Percentiles rank a stretch among this genome's conserved stretches.
Evolutionary conservation across 192 early-diverging fungal genomes (phyloP).

Genomic region (Cladochytrium replicatum): DNA sequence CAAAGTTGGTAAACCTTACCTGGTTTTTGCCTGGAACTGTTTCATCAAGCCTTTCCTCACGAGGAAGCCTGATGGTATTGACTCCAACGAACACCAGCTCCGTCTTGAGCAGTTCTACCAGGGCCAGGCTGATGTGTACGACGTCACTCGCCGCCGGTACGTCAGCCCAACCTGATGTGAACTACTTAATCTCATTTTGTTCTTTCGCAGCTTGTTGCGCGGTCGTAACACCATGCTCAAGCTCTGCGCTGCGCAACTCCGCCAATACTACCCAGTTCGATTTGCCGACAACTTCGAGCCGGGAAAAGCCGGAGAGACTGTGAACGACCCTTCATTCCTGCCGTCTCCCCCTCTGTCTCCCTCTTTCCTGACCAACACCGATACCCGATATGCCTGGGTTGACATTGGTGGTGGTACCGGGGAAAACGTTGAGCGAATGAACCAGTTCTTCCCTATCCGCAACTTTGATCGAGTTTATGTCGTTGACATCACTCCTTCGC

Average conservation of each 20-base stretch:
- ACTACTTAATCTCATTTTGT: constrained; percentile 8
- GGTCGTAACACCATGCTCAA: constrained; percentile 72
- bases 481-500: constrained; percentile 71
- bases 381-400: constrained; percentile 39
- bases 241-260: constrained; percentile 69
- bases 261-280: constrained; percentile 33
- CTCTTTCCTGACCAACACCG: constrained; percentile 16
- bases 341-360: constrained; percentile 35
- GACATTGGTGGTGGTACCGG: constrained; percentile 46
- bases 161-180: not conserved
- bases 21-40: constrained; percentile 44
- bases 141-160: constrained; percentile 53
- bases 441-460: constrained; percentile 56
- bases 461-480: constrained; percentile 70
- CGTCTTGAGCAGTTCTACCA: constrained; percentile 73
- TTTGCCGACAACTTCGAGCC: constrained; percentile 26
- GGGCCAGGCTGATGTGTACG: constrained; percentile 71
- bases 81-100: constrained; percentile 54
- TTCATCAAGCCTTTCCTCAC: constrained; percentile 57
- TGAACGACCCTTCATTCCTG: constrained; percentile 22
- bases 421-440: constrained; percentile 56
- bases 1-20: constrained; percentile 21
- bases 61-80: constrained; percentile 42
- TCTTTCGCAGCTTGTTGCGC: constrained; percentile 42
- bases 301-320: constrained; percentile 20